Conservation (phyloP, 257 asterid species). For the Paulownia fortunei region DNA sequence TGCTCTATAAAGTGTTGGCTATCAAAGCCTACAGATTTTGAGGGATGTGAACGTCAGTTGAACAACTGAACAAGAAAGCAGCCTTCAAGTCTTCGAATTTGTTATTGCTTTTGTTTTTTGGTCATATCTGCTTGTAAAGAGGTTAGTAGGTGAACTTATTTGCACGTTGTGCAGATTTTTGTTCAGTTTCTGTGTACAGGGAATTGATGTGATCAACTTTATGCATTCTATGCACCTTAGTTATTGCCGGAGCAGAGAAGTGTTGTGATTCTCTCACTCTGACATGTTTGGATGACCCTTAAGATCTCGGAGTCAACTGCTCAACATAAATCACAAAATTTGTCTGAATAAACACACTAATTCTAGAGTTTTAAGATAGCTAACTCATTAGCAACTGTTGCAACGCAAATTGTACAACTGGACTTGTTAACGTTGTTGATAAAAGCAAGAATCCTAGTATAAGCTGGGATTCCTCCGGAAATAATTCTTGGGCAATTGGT, state of each 20-base stretch:
- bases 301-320: not conserved
- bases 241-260: not conserved
- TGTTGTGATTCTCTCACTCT: not conserved
- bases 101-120: not conserved
- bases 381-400: too few species aligned
- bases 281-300: not conserved
- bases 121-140: constrained; percentile 20
- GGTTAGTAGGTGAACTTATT: not conserved
- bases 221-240: not conserved
- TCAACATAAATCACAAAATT: not conserved
- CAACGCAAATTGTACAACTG: too few species aligned
- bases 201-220: constrained; percentile 6
- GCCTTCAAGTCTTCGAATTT: not conserved
- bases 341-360: too few species aligned
- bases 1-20: constrained; percentile 12
- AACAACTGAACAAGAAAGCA: constrained; percentile 1
- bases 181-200: constrained; percentile 14
- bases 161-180: constrained; percentile 35
- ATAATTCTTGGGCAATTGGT: too few species aligned
- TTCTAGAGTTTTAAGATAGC: too few species aligned
- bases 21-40: too few species aligned
- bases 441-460: too few species aligned
- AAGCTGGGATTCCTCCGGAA: too few species aligned
- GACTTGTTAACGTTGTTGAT: too few species aligned
- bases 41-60: not conserved